Evolutionary conservation across 805 yeast species (phyloP).

Genomic region (Hanseniaspora vineae): DNA sequence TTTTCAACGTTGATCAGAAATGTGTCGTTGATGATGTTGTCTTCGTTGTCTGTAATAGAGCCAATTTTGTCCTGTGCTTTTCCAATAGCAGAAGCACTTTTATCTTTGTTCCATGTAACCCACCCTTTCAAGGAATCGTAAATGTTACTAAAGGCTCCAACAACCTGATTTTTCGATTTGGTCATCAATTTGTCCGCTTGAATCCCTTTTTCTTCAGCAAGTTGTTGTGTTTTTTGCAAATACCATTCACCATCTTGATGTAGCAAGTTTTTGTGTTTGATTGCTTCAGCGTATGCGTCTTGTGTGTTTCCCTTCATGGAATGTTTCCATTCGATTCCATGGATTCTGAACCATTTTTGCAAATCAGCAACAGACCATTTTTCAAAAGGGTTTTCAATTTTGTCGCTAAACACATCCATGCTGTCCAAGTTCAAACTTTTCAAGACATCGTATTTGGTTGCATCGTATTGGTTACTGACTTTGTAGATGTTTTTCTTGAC

Average conservation of each 20-base stretch:
- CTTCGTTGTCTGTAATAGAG: conserved; percentile 6
- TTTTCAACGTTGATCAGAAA: conserved; percentile 32
- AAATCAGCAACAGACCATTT: conserved; percentile 43
- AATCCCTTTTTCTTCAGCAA: background rate
- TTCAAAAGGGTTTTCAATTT: conserved; percentile 26
- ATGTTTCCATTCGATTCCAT: conserved; percentile 26
- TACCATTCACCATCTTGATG: conserved; percentile 29
- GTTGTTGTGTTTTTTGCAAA: conserved; percentile 13
- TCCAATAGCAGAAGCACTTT: conserved; percentile 4
- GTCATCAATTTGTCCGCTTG: conserved; percentile 20
- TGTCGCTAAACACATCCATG: conserved; percentile 22
- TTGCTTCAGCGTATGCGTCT: conserved; percentile 20
- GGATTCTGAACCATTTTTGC: conserved; percentile 38
- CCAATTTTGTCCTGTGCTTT: conserved; percentile 7
- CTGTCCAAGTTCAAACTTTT: conserved; percentile 28
- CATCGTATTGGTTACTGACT: conserved; percentile 28
- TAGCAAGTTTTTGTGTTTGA: conserved; percentile 23
- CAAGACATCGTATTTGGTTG: conserved; percentile 28
- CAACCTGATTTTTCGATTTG: conserved; percentile 22
- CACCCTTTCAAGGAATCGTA: background rate
- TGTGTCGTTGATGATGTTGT: conserved; percentile 30
- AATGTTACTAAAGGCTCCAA: conserved; percentile 16
- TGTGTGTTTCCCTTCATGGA: conserved; percentile 22
- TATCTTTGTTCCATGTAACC: conserved; percentile 4
- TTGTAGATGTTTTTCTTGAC: conserved; percentile 34